phyloP scores from a whole-genome alignment of 805 yeast genomes.

The Saccharomycopsis malanga region DNA sequence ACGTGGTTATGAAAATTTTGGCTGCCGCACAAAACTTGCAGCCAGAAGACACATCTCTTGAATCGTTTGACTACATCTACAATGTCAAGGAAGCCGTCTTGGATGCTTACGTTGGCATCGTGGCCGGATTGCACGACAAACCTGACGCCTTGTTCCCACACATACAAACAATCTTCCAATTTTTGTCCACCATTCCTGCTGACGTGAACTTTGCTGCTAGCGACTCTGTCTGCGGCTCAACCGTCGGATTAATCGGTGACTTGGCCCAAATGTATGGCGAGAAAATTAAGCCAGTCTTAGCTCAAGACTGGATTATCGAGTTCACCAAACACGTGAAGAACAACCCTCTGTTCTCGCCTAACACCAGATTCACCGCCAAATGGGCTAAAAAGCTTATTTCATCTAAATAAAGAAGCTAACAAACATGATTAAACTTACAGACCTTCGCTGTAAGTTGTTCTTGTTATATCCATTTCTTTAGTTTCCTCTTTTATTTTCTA shows the following conservation, averaged over 20 bases:
- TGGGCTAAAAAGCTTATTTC: conserved; percentile 83
- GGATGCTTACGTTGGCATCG: conserved; percentile 93
- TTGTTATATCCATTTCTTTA: too few species aligned
- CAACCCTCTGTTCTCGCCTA: conserved; percentile 51
- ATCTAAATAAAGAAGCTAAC: too few species aligned
- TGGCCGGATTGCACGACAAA: conserved; percentile 72
- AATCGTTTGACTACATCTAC: conserved; percentile 67
- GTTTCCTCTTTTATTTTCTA: too few species aligned
- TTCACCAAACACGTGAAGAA: conserved; percentile 68
- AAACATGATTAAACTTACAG: too few species aligned
- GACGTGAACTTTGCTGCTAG: conserved; percentile 54
- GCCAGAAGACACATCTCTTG: conserved; percentile 63
- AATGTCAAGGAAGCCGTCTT: conserved; percentile 79
- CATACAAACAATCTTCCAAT: conserved; percentile 62
- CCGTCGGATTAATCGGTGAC: conserved; percentile 90
- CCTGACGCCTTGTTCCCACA: conserved; percentile 62
- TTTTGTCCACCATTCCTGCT: conserved; percentile 50
- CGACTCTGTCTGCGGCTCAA: conserved; percentile 72
- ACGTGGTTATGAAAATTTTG: conserved; percentile 74
- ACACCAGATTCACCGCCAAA: conserved; percentile 85
- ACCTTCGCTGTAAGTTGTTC: too few species aligned
- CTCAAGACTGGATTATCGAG: conserved; percentile 72
- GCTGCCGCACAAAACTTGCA: conserved; percentile 53
- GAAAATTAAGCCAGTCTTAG: conserved; percentile 56
- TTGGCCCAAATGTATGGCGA: conserved; percentile 77